phyloP scores from a whole-genome alignment of 306 rosid species.

The Corylus heterophylla region DNA sequence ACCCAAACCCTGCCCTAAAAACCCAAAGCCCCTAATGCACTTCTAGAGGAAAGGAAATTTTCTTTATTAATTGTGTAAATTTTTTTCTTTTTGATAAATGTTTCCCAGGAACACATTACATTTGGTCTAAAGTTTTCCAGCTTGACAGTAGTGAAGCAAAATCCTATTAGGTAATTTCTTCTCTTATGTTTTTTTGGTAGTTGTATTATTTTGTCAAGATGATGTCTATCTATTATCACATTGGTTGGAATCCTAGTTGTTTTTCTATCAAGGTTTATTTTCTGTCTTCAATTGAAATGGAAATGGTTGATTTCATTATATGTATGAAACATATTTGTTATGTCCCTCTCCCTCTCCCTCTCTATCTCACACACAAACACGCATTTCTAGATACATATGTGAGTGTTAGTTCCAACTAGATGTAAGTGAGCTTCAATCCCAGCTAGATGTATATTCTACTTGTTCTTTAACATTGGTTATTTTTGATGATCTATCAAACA shows the following conservation, averaged over 20 bases:
- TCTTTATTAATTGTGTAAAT: not conserved
- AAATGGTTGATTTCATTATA: not conserved
- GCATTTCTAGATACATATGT: too few species aligned
- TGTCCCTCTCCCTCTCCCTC: not conserved
- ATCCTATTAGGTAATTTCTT: constrained; percentile 60
- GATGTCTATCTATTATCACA: not conserved
- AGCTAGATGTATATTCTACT: too few species aligned
- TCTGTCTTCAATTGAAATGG: not conserved
- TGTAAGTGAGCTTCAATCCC: too few species aligned
- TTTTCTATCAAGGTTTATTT: not conserved
- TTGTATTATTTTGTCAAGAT: not conserved
- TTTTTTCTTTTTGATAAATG: constrained; percentile 21
- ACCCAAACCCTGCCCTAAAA: too few species aligned
- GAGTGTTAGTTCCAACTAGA: too few species aligned
- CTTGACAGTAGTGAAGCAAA: constrained; percentile 81
- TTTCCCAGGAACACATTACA: constrained; percentile 63
- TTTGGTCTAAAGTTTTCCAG: constrained; percentile 80
- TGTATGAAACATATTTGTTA: not conserved
- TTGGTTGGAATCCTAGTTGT: not conserved
- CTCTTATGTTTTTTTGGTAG: constrained; percentile 23
- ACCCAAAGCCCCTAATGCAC: too few species aligned
- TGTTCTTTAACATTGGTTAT: too few species aligned
- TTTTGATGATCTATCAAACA: too few species aligned
- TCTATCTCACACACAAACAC: not conserved
- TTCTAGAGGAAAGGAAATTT: too few species aligned